Evolutionary conservation across 78 protist genomes (phyloP).

Genomic region (Dictyostelium capitatum): DNA sequence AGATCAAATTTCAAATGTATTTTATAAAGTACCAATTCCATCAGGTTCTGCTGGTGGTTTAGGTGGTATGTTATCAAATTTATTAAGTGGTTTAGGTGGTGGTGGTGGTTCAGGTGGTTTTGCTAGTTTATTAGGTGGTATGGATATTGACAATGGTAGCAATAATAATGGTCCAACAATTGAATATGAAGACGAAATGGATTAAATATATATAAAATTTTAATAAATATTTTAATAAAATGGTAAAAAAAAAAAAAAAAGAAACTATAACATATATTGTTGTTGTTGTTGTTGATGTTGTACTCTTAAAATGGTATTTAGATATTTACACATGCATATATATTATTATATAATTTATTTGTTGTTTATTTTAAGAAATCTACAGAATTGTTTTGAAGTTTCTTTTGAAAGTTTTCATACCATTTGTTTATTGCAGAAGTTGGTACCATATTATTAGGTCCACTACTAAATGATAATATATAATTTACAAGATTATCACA

Average conservation of each 20-base stretch:
- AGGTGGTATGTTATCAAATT: constrained; percentile 28
- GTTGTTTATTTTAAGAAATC: not conserved
- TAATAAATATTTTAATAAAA: not conserved
- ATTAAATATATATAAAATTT: not conserved
- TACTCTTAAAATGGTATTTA: no score
- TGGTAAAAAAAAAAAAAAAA: not conserved
- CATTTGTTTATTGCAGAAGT: constrained; percentile 34
- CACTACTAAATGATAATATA: constrained; percentile 43
- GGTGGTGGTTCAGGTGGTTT: not conserved
- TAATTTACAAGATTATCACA: constrained; percentile 72
- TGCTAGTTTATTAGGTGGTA: not conserved
- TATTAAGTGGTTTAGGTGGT: constrained; percentile 60
- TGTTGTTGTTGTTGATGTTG: not conserved
- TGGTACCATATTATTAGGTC: constrained; percentile 41
- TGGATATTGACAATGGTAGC: not conserved
- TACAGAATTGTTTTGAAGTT: constrained; percentile 39
- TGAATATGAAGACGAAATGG: constrained; percentile 1
- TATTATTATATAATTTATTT: not conserved
- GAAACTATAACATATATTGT: not conserved
- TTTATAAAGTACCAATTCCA: constrained; percentile 50
- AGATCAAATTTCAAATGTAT: constrained; percentile 66
- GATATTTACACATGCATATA: no score
- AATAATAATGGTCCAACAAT: not conserved
- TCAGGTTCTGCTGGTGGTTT: constrained; percentile 37
- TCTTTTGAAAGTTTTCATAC: constrained; percentile 73